These are phyloP conservation scores for Leucoagaricus sp. DNA, from an alignment of 1,284 basidiomycete species.

Conservation along the genomic window DNA sequence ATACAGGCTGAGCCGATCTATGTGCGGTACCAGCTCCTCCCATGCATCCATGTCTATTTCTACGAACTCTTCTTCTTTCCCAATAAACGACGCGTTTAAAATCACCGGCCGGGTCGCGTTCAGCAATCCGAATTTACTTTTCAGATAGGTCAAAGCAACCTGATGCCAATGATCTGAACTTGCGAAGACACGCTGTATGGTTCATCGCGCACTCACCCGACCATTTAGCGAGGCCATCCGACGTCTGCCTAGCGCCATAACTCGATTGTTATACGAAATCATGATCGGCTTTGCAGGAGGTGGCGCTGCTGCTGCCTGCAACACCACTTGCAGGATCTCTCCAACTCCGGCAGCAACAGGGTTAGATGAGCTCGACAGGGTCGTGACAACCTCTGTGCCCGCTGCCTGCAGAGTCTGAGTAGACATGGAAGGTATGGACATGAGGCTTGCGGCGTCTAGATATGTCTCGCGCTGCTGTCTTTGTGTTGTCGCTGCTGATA, in stretches of 20 bases:
- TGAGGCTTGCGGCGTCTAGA: not conserved
- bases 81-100: constrained; percentile 29
- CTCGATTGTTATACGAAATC: constrained; percentile 29
- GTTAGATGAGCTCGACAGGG: constrained; percentile 22
- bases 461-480: too few species aligned
- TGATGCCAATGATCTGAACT: constrained; percentile 11
- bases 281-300: constrained; percentile 25
- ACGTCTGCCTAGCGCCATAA: constrained; percentile 34
- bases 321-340: constrained; percentile 27
- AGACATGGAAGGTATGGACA: not conserved
- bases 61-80: constrained; percentile 25
- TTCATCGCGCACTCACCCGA: constrained; percentile 23
- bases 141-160: constrained; percentile 36
- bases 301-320: constrained; percentile 15
- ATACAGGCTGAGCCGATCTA: constrained; percentile 18
- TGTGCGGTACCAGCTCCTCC: constrained; percentile 34
- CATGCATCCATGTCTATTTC: constrained; percentile 37
- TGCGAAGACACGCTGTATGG: not conserved
- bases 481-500: too few species aligned
- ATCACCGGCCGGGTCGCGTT: constrained; percentile 29
- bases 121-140: constrained; percentile 35
- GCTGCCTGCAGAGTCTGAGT: not conserved
- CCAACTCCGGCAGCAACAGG: constrained; percentile 28
- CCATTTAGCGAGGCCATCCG: constrained; percentile 32
- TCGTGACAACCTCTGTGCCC: not conserved